Evolutionary conservation across 176 grass and related monocot genomes (phyloP).

Genomic region (Oryza punctata): DNA sequence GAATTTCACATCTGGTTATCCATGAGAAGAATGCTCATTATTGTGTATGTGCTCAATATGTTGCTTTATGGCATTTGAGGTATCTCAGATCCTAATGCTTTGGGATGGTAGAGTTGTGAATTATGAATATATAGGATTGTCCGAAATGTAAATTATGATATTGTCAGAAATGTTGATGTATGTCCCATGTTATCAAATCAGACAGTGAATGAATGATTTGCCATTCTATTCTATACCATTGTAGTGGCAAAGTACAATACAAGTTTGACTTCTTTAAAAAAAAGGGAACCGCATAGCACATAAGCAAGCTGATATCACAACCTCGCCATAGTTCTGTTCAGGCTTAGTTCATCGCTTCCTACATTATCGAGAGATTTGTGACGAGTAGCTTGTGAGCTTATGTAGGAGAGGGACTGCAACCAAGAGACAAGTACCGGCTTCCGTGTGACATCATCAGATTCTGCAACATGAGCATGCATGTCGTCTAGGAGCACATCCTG

Average conservation of each 20-base stretch:
- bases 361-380: neutral
- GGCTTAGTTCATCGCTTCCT: conserved; percentile 2
- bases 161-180: neutral
- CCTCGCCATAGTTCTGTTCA: conserved; percentile 42
- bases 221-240: neutral
- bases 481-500: conserved; percentile 82
- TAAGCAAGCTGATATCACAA: conserved; percentile 12
- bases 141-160: neutral
- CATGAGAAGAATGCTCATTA: too few relatives aligned
- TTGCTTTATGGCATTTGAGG: neutral
- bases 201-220: neutral
- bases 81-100: neutral
- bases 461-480: conserved; percentile 72
- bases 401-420: conserved; percentile 87
- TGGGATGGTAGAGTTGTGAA: neutral
- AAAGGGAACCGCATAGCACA: neutral
- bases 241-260: conserved; percentile 21
- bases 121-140: neutral
- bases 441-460: conserved; percentile 84
- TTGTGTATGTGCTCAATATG: too few relatives aligned
- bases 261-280: neutral
- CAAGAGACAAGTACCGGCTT: conserved; percentile 87
- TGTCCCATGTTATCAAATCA: neutral
- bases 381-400: conserved; percentile 56
- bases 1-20: too few relatives aligned